phyloP scores from a whole-genome alignment of 2,329 filamentous ascomycete genomes.

The Neofusicoccum cordaticola region DNA sequence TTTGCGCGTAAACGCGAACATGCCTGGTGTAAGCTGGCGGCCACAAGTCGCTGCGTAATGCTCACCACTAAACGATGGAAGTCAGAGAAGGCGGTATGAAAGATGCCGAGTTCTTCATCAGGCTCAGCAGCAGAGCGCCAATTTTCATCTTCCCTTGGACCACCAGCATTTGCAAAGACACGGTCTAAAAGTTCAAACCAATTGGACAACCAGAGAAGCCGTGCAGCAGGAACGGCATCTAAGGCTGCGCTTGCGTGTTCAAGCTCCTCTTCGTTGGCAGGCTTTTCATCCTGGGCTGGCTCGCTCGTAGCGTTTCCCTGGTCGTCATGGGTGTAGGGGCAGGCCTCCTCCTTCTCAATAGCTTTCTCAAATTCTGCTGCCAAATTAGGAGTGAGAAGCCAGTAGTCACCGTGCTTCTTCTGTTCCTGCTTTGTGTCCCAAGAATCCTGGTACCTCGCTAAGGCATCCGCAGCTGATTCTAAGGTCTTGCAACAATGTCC shows the following conservation, averaged over 20 bases:
- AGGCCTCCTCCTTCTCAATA: conserved; percentile 12
- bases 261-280: background rate
- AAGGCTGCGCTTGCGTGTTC: conserved; percentile 20
- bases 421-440: conserved; percentile 61
- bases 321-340: background rate
- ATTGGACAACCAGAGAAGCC: conserved; percentile 27
- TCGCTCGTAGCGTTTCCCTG: conserved; percentile 6
- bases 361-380: conserved; percentile 36
- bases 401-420: conserved; percentile 60
- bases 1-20: conserved; percentile 62
- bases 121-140: conserved; percentile 60
- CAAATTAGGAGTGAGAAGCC: conserved; percentile 57
- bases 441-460: conserved; percentile 63
- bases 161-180: conserved; percentile 43
- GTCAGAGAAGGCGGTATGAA: conserved; percentile 72
- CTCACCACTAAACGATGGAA: conserved; percentile 67
- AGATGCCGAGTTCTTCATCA: conserved; percentile 63
- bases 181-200: conserved; percentile 31
- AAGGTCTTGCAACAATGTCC: conserved; percentile 62
- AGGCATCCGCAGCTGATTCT: conserved; percentile 64
- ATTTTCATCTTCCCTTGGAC: conserved; percentile 58
- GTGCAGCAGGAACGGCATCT: conserved; percentile 32
- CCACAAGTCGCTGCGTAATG: conserved; percentile 67
- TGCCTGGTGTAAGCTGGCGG: conserved; percentile 68
- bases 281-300: background rate